Evolutionary conservation across 192 early-diverging fungal species (phyloP).

Genomic region (Allomyces macrogynus): DNA sequence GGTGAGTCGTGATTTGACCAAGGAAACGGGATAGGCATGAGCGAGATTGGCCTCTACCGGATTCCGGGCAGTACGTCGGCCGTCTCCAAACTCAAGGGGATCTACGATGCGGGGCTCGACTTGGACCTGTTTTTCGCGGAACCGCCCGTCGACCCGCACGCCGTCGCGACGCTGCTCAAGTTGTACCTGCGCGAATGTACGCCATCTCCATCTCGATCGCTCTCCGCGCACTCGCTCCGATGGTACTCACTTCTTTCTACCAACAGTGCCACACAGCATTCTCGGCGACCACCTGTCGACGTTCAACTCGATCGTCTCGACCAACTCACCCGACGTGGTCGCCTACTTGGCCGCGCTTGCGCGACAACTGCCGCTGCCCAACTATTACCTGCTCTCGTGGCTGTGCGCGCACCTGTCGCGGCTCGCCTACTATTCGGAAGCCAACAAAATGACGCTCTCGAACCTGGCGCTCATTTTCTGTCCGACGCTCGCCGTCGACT

Average conservation of each 20-base stretch:
- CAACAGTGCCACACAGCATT: slow-evolving; percentile 23
- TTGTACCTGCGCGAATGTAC: slow-evolving; percentile 38
- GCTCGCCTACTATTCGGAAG: slow-evolving; percentile 18
- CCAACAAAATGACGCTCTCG: slow-evolving; percentile 36
- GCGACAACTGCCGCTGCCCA: slow-evolving; percentile 19
- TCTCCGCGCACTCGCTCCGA: not conserved
- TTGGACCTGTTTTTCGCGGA: slow-evolving; percentile 14
- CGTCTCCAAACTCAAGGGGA: slow-evolving; percentile 23
- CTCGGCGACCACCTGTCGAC: slow-evolving; percentile 9
- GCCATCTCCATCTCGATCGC: no score
- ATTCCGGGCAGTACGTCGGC: slow-evolving; percentile 26
- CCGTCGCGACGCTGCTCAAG: slow-evolving; percentile 34
- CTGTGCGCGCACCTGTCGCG: slow-evolving; percentile 30
- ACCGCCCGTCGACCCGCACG: slow-evolving; percentile 27
- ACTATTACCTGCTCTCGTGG: slow-evolving; percentile 24
- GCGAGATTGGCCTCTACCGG: slow-evolving; percentile 33
- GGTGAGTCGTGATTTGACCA: no score
- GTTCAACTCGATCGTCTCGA: slow-evolving; percentile 15
- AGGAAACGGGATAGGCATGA: slow-evolving; percentile 2
- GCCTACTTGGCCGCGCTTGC: slow-evolving; percentile 15
- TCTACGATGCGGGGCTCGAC: slow-evolving; percentile 30
- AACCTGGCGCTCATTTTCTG: slow-evolving; percentile 40
- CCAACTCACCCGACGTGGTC: slow-evolving; percentile 9
- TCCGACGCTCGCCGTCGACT: slow-evolving; percentile 31
- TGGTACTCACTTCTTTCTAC: slow-evolving; percentile 18